These are phyloP conservation scores for Ricinus communis DNA, from an alignment of 345 rosid species.

Conservation along the genomic window DNA sequence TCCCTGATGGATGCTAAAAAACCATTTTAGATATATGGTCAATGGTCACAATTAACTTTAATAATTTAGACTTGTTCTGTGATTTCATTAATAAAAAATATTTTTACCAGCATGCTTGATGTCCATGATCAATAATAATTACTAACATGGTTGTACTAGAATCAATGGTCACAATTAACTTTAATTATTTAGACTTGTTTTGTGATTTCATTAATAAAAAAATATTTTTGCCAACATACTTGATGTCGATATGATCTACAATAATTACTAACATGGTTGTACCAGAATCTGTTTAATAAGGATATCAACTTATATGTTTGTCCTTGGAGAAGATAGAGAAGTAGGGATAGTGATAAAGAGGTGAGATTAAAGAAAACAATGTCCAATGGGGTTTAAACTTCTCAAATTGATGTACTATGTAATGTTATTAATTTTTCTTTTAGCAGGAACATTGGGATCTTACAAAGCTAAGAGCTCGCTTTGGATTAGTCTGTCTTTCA, in stretches of 20 bases:
- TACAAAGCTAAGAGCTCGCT: too few relatives aligned
- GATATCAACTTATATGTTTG: neutral
- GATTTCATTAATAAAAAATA: neutral
- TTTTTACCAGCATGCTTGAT: neutral
- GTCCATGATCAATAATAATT: neutral
- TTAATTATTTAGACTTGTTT: neutral
- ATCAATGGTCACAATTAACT: neutral
- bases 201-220: neutral
- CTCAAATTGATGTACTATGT: too few relatives aligned
- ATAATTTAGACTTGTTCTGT: neutral
- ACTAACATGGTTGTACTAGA: neutral
- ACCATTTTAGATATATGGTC: neutral
- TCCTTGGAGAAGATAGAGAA: neutral
- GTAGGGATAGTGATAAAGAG: too few relatives aligned
- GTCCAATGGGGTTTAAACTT: too few relatives aligned
- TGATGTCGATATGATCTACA: neutral
- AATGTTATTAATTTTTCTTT: too few relatives aligned
- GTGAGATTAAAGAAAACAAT: too few relatives aligned
- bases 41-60: neutral
- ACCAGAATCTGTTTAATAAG: neutral
- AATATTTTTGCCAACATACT: neutral
- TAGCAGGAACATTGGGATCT: too few relatives aligned
- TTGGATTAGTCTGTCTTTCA: too few relatives aligned
- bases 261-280: neutral
- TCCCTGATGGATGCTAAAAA: neutral